Percentiles rank a stretch among this genome's conserved stretches.
These are phyloP conservation scores for Haematococcus lacustris DNA, from an alignment of 139 green algal genomes.

Conservation along the genomic window DNA sequence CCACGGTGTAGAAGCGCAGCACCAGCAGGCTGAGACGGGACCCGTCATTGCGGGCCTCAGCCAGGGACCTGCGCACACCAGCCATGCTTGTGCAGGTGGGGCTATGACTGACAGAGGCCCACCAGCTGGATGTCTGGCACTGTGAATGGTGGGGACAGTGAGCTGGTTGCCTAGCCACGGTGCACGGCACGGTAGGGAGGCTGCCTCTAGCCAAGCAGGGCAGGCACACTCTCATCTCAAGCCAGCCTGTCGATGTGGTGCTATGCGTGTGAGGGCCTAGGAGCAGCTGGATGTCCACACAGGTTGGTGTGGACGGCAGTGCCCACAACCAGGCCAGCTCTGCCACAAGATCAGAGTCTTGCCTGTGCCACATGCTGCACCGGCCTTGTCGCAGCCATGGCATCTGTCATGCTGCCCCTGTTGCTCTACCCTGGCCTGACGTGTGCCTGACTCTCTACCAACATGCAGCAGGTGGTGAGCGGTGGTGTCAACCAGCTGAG, in stretches of 20 bases:
- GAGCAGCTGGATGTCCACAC: too few relatives aligned
- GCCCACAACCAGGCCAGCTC: too few relatives aligned
- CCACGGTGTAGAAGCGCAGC: slow-evolving; percentile 18
- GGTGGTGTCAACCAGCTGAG: not conserved
- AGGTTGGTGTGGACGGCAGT: too few relatives aligned
- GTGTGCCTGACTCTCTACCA: not conserved
- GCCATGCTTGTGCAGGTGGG: not conserved
- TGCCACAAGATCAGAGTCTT: not conserved
- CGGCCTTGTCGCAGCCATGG: not conserved
- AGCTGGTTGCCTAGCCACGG: not conserved
- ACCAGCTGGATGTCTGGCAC: not conserved
- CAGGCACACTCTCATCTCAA: too few relatives aligned
- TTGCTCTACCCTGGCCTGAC: not conserved
- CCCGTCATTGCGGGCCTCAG: slow-evolving; percentile 11
- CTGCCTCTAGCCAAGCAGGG: not conserved
- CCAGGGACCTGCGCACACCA: not conserved
- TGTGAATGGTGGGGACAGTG: not conserved
- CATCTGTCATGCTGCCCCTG: not conserved
- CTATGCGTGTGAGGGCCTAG: too few relatives aligned
- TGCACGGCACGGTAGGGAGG: not conserved
- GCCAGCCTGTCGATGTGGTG: too few relatives aligned
- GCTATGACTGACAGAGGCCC: not conserved
- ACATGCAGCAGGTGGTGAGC: not conserved
- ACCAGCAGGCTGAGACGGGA: slow-evolving; percentile 21
- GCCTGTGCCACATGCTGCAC: not conserved